Evolutionary conservation across 1,284 basidiomycete species (phyloP).

Genomic region (Phellopilus nigrolimitatus): DNA sequence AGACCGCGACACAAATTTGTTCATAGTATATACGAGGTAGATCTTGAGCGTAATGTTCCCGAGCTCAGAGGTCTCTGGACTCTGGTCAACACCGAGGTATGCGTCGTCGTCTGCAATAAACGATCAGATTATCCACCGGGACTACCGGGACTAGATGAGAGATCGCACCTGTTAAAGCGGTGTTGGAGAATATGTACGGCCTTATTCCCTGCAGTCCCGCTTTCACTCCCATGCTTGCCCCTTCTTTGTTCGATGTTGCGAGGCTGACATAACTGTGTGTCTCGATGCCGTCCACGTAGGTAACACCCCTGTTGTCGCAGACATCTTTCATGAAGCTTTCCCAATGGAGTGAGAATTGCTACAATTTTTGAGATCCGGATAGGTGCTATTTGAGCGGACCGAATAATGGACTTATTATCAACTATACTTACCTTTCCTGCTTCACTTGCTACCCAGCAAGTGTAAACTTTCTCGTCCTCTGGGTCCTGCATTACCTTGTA

Average conservation of each 20-base stretch:
- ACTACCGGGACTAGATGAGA: too few relatives aligned
- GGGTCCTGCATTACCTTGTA: conserved; percentile 1
- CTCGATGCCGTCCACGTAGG: background rate
- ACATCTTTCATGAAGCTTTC: background rate
- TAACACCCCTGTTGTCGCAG: background rate
- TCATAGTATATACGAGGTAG: background rate
- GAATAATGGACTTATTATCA: too few relatives aligned
- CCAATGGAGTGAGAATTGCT: conserved; percentile 1
- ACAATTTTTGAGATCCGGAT: too few relatives aligned
- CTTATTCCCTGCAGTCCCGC: background rate
- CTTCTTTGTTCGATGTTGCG: background rate
- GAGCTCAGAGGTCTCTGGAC: background rate
- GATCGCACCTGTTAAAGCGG: background rate
- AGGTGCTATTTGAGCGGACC: too few relatives aligned
- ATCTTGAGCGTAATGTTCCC: background rate
- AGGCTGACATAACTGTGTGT: background rate
- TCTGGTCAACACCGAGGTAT: background rate
- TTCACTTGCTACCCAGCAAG: conserved; percentile 13
- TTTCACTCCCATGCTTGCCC: background rate
- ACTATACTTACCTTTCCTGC: conserved; percentile 1
- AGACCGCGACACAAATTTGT: background rate
- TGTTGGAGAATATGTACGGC: background rate
- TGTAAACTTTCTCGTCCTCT: conserved; percentile 7
- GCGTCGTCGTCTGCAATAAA: background rate
- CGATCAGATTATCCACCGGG: background rate